Conservation (phyloP, 2,329 filamentous ascomycete species). For the Celoporthe dispersa region DNA sequence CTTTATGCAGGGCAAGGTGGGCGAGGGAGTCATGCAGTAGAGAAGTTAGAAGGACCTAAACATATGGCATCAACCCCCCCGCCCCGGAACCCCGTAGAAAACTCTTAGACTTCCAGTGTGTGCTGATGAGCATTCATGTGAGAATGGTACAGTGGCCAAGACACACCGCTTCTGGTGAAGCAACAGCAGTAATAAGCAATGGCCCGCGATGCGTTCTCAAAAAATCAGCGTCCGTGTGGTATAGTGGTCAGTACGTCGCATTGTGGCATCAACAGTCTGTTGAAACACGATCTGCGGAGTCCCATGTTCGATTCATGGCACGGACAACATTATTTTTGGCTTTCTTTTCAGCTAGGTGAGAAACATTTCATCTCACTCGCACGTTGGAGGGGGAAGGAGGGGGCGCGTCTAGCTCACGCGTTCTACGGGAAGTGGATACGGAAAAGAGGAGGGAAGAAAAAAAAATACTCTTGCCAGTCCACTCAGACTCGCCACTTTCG, state of each 20-base stretch:
- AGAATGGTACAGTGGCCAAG: not conserved
- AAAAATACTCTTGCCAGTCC: too few species aligned
- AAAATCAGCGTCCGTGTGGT: not conserved
- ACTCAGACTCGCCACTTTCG: too few species aligned
- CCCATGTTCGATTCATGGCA: slow-evolving; percentile 17
- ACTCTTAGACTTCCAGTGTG: not conserved
- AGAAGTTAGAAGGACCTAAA: too few species aligned
- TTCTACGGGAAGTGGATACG: too few species aligned
- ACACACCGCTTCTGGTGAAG: too few species aligned
- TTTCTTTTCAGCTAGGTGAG: not conserved
- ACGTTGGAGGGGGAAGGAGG: too few species aligned
- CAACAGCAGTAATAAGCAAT: not conserved
- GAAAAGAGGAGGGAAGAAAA: too few species aligned
- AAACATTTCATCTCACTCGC: not conserved
- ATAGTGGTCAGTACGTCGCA: slow-evolving; percentile 3
- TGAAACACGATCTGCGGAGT: not conserved
- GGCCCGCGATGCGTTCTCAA: not conserved
- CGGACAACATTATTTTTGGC: slow-evolving; percentile 1
- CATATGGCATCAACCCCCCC: too few species aligned
- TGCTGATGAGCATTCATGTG: not conserved
- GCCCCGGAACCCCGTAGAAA: too few species aligned
- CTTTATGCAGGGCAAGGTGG: not conserved
- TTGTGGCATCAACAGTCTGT: not conserved
- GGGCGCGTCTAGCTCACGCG: too few species aligned
- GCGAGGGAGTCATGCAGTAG: too few species aligned